Evolutionary conservation across 306 rosid species (phyloP).

Genomic region (Begonia peltatifolia): DNA sequence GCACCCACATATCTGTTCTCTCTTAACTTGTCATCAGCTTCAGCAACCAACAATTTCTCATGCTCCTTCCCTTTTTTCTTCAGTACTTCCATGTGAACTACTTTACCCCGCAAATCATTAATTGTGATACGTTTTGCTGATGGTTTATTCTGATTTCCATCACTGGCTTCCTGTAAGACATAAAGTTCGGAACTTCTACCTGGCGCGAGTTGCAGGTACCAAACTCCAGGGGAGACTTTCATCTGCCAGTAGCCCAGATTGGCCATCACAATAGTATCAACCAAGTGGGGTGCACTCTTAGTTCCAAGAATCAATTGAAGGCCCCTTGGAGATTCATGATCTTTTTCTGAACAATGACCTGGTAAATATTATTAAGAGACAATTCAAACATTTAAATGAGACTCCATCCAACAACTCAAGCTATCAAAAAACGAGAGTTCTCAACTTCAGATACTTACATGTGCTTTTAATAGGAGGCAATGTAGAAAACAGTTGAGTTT

Average conservation of each 20-base stretch:
- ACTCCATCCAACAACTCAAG: no score
- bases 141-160: constrained; percentile 34
- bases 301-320: constrained; percentile 97
- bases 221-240: constrained; percentile 98
- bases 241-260: constrained; percentile 99
- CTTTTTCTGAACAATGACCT: constrained; percentile 99
- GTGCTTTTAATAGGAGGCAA: no score
- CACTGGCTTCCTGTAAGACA: constrained; percentile 51
- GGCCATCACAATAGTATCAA: constrained; percentile 97
- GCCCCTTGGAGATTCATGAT: constrained; percentile 86
- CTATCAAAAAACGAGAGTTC: no score
- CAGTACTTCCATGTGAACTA: constrained; percentile 79
- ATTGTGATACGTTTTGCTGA: constrained; percentile 69
- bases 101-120: constrained; percentile 82
- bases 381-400: background rate
- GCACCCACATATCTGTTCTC: constrained; percentile 49
- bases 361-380: constrained; percentile 2
- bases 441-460: no score
- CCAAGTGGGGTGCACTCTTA: constrained; percentile 69
- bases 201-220: constrained; percentile 96
- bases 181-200: constrained; percentile 97
- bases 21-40: constrained; percentile 24
- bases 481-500: no score
- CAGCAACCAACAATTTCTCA: constrained; percentile 67
- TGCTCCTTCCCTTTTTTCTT: constrained; percentile 86